These are phyloP conservation scores for Talaromyces nanjingensis DNA, from an alignment of 495 filamentous ascomycete species.

Conservation along the genomic window DNA sequence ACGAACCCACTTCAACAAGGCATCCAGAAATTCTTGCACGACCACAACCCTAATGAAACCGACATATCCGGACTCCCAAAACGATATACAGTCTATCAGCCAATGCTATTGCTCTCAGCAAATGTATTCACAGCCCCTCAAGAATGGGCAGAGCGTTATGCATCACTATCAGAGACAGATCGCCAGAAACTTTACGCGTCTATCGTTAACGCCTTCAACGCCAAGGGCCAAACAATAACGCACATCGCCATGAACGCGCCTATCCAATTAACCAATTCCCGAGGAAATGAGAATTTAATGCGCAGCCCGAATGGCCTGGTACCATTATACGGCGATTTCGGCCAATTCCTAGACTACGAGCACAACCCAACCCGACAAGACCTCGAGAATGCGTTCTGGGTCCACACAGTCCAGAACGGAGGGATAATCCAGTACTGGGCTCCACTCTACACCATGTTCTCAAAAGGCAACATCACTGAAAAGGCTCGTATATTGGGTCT, in stretches of 20 bases:
- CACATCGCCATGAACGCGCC: conserved; percentile 70
- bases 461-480: conserved; percentile 79
- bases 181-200: conserved; percentile 43
- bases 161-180: conserved; percentile 11
- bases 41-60: conserved; percentile 14
- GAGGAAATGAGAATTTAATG: conserved; percentile 51
- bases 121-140: conserved; percentile 45
- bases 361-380: conserved; percentile 28
- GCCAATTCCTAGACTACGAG: conserved; percentile 28
- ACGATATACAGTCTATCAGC: conserved; percentile 62
- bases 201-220: conserved; percentile 35
- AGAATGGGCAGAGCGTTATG: conserved; percentile 41
- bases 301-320: conserved; percentile 57
- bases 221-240: conserved; percentile 36
- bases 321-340: conserved; percentile 63
- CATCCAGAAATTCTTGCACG: conserved; percentile 24
- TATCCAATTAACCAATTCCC: conserved; percentile 36
- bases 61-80: conserved; percentile 43
- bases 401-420: conserved; percentile 62
- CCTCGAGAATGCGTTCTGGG: conserved; percentile 64
- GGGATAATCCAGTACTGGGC: conserved; percentile 81
- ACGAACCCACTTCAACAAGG: conserved; percentile 26
- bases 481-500: conserved; percentile 63
- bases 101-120: conserved; percentile 59
- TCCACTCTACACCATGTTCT: conserved; percentile 87